Conservation (phyloP, 192 early-diverging fungal genomes). For the Borealophlyctis nickersoniae region DNA sequence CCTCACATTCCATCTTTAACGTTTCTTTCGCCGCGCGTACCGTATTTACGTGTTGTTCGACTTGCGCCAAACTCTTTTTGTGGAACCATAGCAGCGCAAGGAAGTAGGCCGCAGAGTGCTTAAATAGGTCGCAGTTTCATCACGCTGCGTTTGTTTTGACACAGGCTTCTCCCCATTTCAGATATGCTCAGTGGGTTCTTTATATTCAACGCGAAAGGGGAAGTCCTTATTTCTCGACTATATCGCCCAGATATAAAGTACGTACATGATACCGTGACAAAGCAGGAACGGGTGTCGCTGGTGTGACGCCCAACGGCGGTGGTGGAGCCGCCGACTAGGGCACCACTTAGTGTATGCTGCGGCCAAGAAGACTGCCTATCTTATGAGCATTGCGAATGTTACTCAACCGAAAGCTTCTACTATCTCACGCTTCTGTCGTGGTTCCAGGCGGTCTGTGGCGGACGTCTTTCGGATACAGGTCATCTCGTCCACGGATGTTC, state of each 20-base stretch:
- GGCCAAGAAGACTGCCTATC: background rate
- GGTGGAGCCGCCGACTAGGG: background rate
- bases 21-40: no score
- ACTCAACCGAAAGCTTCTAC: background rate
- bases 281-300: no score
- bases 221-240: slow-evolving; percentile 93
- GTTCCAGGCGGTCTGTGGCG: slow-evolving; percentile 78
- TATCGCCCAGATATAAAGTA: slow-evolving; percentile 96
- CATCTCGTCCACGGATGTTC: slow-evolving; percentile 82
- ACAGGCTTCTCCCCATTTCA: slow-evolving; percentile 1
- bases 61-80: no score
- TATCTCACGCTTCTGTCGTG: background rate
- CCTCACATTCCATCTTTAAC: no score
- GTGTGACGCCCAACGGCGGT: background rate
- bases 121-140: no score
- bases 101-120: no score
- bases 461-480: slow-evolving; percentile 98
- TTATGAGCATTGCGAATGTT: background rate
- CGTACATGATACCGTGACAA: no score
- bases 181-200: slow-evolving; percentile 92
- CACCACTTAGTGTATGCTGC: background rate
- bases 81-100: no score
- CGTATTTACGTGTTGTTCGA: no score
- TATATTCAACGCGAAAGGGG: slow-evolving; percentile 98
- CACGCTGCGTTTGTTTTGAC: no score